phyloP scores from a whole-genome alignment of 495 filamentous ascomycete genomes.

The Penicillium waksmanii region DNA sequence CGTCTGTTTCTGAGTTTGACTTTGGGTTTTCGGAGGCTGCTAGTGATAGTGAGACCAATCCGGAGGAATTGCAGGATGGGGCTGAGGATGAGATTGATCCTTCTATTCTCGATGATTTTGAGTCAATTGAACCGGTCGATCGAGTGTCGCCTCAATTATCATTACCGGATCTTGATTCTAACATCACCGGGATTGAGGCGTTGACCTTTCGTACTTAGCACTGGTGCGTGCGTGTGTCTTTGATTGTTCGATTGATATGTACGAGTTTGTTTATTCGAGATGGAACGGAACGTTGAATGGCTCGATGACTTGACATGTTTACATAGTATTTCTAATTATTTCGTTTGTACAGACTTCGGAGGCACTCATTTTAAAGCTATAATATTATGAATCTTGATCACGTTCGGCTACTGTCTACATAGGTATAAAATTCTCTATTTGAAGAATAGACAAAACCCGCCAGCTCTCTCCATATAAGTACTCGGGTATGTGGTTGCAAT shows the following conservation, averaged over 20 bases:
- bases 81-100: conserved; percentile 9
- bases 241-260: background rate
- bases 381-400: too few relatives aligned
- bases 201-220: conserved; percentile 19
- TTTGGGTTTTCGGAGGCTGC: conserved; percentile 26
- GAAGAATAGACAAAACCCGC: too few relatives aligned
- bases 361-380: too few relatives aligned
- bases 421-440: too few relatives aligned
- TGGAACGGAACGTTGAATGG: conserved; percentile 13
- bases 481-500: too few relatives aligned
- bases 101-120: conserved; percentile 7
- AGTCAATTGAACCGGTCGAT: conserved; percentile 12
- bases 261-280: background rate
- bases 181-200: conserved; percentile 26
- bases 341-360: background rate
- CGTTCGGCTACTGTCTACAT: too few relatives aligned
- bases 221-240: background rate
- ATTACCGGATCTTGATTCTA: conserved; percentile 25
- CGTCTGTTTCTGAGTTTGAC: conserved; percentile 31
- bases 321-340: background rate
- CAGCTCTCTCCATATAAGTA: too few relatives aligned
- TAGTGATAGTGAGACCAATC: conserved; percentile 25
- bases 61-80: conserved; percentile 10
- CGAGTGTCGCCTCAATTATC: conserved; percentile 25
- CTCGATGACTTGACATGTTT: conserved; percentile 9